phyloP scores from a whole-genome alignment of 345 rosid species.

The Citrus maxima region DNA sequence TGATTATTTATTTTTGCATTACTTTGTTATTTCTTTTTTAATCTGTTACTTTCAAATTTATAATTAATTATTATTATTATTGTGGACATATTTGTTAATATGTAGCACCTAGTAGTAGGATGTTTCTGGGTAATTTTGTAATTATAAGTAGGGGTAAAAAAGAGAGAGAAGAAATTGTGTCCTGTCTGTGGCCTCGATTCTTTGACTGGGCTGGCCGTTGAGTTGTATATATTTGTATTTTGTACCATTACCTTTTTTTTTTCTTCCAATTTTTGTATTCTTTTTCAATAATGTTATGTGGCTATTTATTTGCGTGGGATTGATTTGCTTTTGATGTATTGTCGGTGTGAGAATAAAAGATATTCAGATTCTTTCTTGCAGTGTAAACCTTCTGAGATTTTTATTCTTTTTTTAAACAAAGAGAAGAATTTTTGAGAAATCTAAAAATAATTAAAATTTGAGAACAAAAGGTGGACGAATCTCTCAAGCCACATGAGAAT shows the following conservation, averaged over 20 bases:
- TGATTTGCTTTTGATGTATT: not conserved
- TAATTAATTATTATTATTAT: no score
- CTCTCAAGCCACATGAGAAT: no score
- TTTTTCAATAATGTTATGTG: not conserved
- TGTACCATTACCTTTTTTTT: not conserved
- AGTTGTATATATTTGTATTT: not conserved
- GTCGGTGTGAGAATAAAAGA: not conserved
- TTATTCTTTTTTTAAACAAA: no score
- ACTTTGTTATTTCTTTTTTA: no score
- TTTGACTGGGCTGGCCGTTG: not conserved
- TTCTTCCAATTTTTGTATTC: not conserved
- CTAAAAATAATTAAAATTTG: no score
- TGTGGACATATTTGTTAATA: not conserved
- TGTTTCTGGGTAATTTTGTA: slow-evolving; percentile 14
- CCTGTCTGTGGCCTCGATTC: not conserved
- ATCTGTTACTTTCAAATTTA: no score
- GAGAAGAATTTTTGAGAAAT: no score
- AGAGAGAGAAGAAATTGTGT: not conserved
- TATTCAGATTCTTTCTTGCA: not conserved
- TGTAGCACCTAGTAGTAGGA: not conserved
- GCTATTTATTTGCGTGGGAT: not conserved
- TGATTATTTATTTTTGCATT: not conserved
- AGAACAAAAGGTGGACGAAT: no score
- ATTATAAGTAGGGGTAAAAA: not conserved
- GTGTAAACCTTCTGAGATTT: not conserved